Base-by-base conservation (phyloP, 208 protist genomes). In the Leishmania major region DNA sequence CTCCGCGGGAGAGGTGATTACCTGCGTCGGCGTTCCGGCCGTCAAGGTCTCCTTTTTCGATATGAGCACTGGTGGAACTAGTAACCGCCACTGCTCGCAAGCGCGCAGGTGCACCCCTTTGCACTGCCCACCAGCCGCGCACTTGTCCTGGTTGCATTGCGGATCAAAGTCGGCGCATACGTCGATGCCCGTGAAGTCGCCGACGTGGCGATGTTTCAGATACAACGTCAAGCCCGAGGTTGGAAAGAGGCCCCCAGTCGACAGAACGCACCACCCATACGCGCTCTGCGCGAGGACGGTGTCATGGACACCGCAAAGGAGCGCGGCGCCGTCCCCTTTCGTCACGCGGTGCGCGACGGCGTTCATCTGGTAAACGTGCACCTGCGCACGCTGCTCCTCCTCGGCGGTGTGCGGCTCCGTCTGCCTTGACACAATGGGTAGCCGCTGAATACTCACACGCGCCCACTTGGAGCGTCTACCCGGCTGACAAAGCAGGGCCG, bases 401-500 rank as follows among this genome's bases (percentile, higher is more conserved):
- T 77, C 74, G 11, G 78, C 17, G 2, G 75, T 72, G 49, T 82
- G 47, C 45, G 83, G 83, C 35, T 66, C 35, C 74, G 83, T 75
- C 49, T 37, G 25, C n/a, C 37, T 40, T 11, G 83, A 83, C 2
- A 78, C 60, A 7, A 83, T 35, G 11, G 83, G 83, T 17, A 86
- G 67, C 15, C 83, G 83, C 74, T 86, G 83, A 22, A 86, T 79
- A 71, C 78, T 73, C 51, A 86, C 15, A 4, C 78, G 78, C 15
- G 78, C 49, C 83, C 83, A 86, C 67, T 86, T 86, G 5, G 83
- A 86, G 75, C 83, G 83, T 25, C 83, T 75, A 1, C 83, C 83
- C 0, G 83, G 83, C 83, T 86, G 83, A 43, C 83, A 86, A 10
- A 86, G 51, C 35, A 69, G 59, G 75, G 83, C 79, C 45, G 77